These are phyloP conservation scores for Yarrowia bubula DNA, from an alignment of 805 yeast genomes.

Conservation along the genomic window DNA sequence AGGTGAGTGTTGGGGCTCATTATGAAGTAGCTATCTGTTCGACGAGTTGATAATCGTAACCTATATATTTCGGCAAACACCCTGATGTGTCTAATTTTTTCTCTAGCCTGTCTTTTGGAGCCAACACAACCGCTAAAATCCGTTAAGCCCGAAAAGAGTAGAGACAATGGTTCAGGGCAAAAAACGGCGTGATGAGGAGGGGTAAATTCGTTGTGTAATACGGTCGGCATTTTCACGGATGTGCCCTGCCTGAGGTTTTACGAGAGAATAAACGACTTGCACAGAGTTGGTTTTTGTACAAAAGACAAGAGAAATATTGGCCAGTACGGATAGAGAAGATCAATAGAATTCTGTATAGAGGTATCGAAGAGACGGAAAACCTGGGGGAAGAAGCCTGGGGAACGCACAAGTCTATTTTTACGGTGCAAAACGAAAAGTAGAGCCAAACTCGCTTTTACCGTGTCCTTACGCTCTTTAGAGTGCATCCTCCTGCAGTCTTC, in stretches of 20 bases:
- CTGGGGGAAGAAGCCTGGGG: background rate
- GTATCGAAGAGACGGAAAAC: background rate
- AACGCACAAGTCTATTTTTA: background rate
- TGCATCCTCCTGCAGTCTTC: constrained; percentile 1
- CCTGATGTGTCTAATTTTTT: background rate
- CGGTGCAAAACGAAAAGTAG: background rate
- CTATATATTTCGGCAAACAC: background rate
- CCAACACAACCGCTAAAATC: background rate
- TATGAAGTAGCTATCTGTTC: too few species aligned
- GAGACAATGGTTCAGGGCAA: constrained; percentile 10
- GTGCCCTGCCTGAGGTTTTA: background rate
- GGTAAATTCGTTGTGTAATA: constrained; percentile 8
- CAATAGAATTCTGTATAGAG: too few species aligned
- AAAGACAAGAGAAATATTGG: too few species aligned
- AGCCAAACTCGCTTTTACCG: background rate
- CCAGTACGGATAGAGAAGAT: too few species aligned
- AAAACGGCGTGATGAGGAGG: constrained; percentile 21
- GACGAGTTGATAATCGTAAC: background rate
- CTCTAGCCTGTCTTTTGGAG: background rate
- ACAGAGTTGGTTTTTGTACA: too few species aligned
- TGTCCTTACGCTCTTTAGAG: background rate
- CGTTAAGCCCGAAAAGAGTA: background rate
- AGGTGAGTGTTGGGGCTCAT: too few species aligned
- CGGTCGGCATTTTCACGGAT: constrained; percentile 7
- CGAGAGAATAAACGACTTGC: too few species aligned